Evolutionary conservation across 352 stramenopile genomes (phyloP), one percentile per base, ranked within the genome.

Genomic region (Phytophthora palmivora): DNA sequence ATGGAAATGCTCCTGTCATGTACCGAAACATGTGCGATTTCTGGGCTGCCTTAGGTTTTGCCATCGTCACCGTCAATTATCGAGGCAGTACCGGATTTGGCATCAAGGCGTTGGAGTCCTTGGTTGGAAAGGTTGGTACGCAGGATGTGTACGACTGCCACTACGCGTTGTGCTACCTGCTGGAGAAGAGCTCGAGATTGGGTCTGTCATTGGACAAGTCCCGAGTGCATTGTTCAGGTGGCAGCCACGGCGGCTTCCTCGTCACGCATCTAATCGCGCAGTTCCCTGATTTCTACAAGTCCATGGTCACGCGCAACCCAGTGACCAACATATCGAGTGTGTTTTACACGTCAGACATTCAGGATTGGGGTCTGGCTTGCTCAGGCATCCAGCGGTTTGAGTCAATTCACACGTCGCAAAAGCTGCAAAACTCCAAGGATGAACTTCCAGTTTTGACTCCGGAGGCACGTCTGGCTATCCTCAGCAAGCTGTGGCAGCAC

Each of bases 231-330:
- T 95, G 98, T 63, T 97, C 96, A 32, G 97, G 97, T 58, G 97
- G 97, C 11, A 97, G 84, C 30, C 97, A 99, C 78, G 97, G 97
- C 32, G 97, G 97, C 14, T 99, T 98, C 70, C 64, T 99, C 4
- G 85, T 94, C 5, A 83, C 78, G 9, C 95, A 99, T 76, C 72
- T 98, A 7, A 96, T 98, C 46, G 91, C 82, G 9, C 92, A 98
- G 69, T 97, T 98, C 73, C 96, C 97, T n/a, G 78, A 87, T 12
- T 87, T 98, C 43, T 99, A 98, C 81, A 88, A 90, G 63, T 97
- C 89, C 16, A 95, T 83, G 19, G 87, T 91, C 22, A 75, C 88
- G 45, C 80, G 88, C 36, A 98, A 98, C 74, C 95, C 94, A 2
- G 94, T 98, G 5, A 96, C 87, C 0, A 98, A 99, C 74, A 96